Evolutionary conservation across 192 early-diverging fungal genomes (phyloP).

Genomic region (Gamsiella multidivaricata): DNA sequence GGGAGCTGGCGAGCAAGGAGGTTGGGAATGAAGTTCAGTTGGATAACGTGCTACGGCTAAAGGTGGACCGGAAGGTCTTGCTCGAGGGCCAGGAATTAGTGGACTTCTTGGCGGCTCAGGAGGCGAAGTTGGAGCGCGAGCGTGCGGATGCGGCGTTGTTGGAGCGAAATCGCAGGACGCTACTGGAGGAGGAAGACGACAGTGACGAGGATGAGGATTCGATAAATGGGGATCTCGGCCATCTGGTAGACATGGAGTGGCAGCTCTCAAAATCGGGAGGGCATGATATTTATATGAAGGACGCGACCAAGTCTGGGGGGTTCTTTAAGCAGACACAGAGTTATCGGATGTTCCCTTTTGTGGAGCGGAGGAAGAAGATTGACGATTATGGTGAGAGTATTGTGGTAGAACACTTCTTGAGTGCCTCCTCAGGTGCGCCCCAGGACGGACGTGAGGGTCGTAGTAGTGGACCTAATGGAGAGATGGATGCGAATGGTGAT

Average conservation of each 20-base stretch:
- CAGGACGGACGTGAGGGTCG: constrained; percentile 1
- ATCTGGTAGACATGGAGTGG: constrained; percentile 26
- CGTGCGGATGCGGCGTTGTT: constrained; percentile 76
- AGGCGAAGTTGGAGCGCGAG: constrained; percentile 75
- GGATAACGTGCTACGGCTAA: constrained; percentile 23
- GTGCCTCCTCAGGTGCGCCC: constrained; percentile 25
- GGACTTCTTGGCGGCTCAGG: constrained; percentile 71
- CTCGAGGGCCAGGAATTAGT: constrained; percentile 90
- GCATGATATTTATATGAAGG: constrained; percentile 87
- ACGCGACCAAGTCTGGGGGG: constrained; percentile 74
- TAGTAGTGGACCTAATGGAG: constrained; percentile 13
- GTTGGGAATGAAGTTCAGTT: constrained; percentile 45
- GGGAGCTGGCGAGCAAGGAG: constrained; percentile 29
- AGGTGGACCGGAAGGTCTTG: constrained; percentile 72
- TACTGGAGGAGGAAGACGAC: constrained; percentile 84
- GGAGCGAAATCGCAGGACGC: constrained; percentile 69
- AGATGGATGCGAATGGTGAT: constrained; percentile 41
- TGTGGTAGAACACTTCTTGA: constrained; percentile 67
- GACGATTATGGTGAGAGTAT: constrained; percentile 95
- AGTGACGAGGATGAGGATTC: constrained; percentile 63
- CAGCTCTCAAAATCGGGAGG: constrained; percentile 41
- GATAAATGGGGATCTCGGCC: constrained; percentile 54
- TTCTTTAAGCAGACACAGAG: constrained; percentile 85
- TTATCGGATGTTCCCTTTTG: constrained; percentile 89
- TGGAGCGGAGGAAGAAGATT: constrained; percentile 81